phyloP scores from a whole-genome alignment of 2,329 filamentous ascomycete species.

The Cladosporium sphaerospermum region DNA sequence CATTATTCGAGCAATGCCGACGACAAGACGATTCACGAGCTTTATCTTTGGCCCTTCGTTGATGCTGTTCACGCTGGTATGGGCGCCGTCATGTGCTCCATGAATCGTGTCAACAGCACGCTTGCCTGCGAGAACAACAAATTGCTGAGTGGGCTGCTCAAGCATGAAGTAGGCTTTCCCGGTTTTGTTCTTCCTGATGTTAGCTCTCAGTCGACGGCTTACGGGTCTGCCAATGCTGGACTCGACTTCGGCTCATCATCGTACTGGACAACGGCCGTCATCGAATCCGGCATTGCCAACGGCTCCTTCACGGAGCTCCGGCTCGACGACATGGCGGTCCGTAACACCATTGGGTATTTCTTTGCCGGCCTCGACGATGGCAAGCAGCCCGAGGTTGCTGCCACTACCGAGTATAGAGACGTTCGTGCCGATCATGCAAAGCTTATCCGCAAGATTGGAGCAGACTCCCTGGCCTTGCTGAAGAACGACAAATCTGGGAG shows the following conservation, averaged over 20 bases:
- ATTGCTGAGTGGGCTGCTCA: constrained; percentile 70
- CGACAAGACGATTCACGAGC: constrained; percentile 23
- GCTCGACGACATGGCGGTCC: constrained; percentile 38
- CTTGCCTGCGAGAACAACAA: constrained; percentile 63
- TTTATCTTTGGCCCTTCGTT: constrained; percentile 21
- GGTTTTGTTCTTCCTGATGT: constrained; percentile 81
- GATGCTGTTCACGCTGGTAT: constrained; percentile 62
- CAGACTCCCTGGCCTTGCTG: constrained; percentile 43
- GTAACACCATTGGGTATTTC: constrained; percentile 49
- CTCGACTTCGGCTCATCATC: constrained; percentile 38
- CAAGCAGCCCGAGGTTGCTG: constrained; percentile 4
- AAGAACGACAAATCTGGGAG: constrained; percentile 35
- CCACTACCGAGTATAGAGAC: constrained; percentile 30
- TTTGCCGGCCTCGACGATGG: constrained; percentile 50
- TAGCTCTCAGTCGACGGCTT: constrained; percentile 53
- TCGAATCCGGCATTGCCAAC: constrained; percentile 41
- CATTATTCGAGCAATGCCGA: constrained; percentile 25
- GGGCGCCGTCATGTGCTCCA: constrained; percentile 65
- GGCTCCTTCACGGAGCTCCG: constrained; percentile 68
- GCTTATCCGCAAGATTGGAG: constrained; percentile 60
- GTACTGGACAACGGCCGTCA: constrained; percentile 53
- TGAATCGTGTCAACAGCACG: constrained; percentile 65
- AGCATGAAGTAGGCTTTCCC: constrained; percentile 79
- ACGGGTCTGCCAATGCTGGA: constrained; percentile 52
- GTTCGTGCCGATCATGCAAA: constrained; percentile 56